phyloP scores from a whole-genome alignment of 208 protist species.

The Phytomonas serpens region DNA sequence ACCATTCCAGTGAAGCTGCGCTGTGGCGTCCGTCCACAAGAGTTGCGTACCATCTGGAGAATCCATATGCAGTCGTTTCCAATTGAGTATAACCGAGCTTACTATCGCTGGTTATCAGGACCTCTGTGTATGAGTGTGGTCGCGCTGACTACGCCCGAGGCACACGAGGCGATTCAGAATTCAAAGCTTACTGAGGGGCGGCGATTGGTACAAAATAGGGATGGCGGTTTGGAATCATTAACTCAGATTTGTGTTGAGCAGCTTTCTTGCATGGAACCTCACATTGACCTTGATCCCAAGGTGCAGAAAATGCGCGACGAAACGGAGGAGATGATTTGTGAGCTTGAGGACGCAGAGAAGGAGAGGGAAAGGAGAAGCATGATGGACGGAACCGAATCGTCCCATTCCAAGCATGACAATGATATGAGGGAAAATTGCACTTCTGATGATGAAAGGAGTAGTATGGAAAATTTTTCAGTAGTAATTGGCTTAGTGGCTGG shows the following conservation, averaged over 20 bases:
- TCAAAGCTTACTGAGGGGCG: neutral
- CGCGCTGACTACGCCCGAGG: slow-evolving; percentile 25
- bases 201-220: neutral
- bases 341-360: neutral
- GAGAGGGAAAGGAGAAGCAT: neutral
- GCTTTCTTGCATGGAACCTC: neutral
- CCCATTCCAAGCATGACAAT: neutral
- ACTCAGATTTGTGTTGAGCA: neutral
- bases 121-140: slow-evolving; percentile 29
- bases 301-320: neutral
- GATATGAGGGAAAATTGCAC: neutral
- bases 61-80: slow-evolving; percentile 61
- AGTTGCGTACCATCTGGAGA: slow-evolving; percentile 30
- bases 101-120: slow-evolving; percentile 39
- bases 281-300: neutral
- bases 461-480: slow-evolving; percentile 19
- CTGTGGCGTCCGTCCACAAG: slow-evolving; percentile 41
- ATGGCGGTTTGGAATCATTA: neutral
- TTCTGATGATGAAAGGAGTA: neutral
- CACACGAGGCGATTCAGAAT: slow-evolving; percentile 4
- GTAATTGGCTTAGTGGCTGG: slow-evolving; percentile 59
- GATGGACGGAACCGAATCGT: neutral
- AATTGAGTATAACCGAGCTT: slow-evolving; percentile 32
- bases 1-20: slow-evolving; percentile 34
- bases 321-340: neutral